These are phyloP conservation scores for Auricularia cornea DNA, from an alignment of 768 basidiomycete species.

Conservation along the genomic window DNA sequence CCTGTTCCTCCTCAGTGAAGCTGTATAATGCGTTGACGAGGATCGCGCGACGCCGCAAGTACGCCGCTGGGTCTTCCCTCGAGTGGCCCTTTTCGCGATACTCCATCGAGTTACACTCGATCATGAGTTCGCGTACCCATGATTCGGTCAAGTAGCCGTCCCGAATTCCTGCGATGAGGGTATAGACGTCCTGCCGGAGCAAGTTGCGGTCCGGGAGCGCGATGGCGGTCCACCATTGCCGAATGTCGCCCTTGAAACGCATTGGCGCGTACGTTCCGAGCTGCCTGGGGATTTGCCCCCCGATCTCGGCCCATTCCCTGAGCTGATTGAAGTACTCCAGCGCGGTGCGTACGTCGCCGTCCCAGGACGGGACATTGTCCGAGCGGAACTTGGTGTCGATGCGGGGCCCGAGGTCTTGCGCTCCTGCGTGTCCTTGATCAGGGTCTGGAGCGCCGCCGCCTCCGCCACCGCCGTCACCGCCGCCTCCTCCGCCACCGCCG, in stretches of 20 bases:
- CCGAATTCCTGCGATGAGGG: neutral
- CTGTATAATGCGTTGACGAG: neutral
- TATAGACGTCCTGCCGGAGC: neutral
- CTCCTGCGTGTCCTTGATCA: neutral
- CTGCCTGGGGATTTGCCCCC: neutral
- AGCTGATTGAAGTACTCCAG: neutral
- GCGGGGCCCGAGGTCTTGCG: neutral
- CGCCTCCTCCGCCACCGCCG: too few species aligned
- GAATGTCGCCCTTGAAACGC: neutral
- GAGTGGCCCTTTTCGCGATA: neutral
- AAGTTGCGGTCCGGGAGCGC: neutral
- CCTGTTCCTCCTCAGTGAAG: neutral
- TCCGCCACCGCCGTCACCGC: neutral
- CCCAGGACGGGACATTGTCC: neutral
- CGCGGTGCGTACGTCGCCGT: neutral
- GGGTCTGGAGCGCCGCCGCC: neutral
- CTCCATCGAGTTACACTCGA: neutral
- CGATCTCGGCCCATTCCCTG: neutral
- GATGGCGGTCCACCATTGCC: neutral
- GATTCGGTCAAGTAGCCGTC: neutral
- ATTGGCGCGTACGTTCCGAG: neutral
- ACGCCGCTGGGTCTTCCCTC: neutral
- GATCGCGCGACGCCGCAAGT: neutral
- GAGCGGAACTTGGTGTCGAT: neutral
- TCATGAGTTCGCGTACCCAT: neutral